These are phyloP conservation scores for Trichosporon asahii DNA, from an alignment of 1,284 basidiomycete genomes.

Conservation along the genomic window DNA sequence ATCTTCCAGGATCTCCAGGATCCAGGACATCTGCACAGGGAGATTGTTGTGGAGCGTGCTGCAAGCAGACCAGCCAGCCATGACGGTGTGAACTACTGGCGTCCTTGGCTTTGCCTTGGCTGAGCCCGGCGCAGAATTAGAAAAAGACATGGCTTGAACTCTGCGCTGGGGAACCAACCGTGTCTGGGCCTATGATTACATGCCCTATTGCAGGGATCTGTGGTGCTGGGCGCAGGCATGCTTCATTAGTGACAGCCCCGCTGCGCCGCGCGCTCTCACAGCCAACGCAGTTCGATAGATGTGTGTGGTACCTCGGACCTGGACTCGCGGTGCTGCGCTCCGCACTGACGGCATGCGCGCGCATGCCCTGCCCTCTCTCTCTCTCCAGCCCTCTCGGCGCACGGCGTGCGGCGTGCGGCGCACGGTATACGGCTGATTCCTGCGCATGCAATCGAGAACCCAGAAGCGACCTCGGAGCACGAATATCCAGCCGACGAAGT, in stretches of 20 bases:
- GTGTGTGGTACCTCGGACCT: not conserved
- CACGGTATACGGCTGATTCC: not conserved
- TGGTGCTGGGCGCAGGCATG: not conserved
- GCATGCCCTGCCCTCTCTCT: not conserved
- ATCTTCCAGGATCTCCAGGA: not conserved
- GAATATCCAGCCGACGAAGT: not conserved
- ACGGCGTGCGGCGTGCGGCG: no score
- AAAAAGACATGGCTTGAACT: no score
- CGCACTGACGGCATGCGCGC: not conserved
- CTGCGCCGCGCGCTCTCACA: not conserved
- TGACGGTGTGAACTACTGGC: not conserved
- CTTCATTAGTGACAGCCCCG: not conserved
- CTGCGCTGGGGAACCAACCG: no score
- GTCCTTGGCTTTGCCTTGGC: not conserved
- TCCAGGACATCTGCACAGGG: not conserved
- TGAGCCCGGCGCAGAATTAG: not conserved
- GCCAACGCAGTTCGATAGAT: not conserved
- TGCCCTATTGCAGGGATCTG: not conserved
- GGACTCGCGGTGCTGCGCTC: no score
- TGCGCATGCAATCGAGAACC: not conserved
- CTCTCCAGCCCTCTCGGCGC: no score
- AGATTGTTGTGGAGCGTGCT: not conserved
- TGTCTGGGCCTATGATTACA: not conserved
- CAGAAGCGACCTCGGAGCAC: not conserved
- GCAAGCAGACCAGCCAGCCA: not conserved